phyloP scores from a whole-genome alignment of 1,284 basidiomycete genomes.

The Tilletia walkeri region DNA sequence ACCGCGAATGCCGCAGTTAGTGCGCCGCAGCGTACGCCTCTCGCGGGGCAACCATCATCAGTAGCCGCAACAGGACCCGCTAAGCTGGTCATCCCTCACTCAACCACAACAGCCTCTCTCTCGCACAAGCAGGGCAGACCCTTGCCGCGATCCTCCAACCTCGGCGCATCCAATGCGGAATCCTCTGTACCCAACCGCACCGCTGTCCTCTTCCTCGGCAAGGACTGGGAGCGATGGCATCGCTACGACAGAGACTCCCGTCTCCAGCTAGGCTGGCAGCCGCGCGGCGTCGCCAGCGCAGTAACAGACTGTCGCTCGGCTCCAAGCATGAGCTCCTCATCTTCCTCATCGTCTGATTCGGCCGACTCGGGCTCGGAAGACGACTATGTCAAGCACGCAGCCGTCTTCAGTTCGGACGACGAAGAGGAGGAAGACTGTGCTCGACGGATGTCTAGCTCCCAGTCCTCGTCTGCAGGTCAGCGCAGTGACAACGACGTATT shows the following conservation, averaged over 20 bases:
- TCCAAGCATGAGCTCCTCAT: slow-evolving; percentile 26
- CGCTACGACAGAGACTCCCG: slow-evolving; percentile 35
- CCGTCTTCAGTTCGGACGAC: slow-evolving; percentile 25
- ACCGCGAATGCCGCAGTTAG: no score
- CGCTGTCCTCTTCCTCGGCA: slow-evolving; percentile 49
- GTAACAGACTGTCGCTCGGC: slow-evolving; percentile 22
- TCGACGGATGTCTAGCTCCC: not conserved
- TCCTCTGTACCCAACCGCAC: slow-evolving; percentile 26
- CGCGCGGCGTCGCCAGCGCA: slow-evolving; percentile 29
- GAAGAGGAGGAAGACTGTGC: slow-evolving; percentile 1
- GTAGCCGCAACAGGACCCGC: no score
- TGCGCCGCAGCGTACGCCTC: no score
- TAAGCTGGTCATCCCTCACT: not conserved
- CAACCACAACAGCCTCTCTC: not conserved
- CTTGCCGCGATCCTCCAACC: not conserved
- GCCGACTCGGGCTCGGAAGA: slow-evolving; percentile 21
- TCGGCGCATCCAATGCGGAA: not conserved
- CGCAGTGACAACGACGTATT: slow-evolving; percentile 22
- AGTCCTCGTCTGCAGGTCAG: slow-evolving; percentile 21
- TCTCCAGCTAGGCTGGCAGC: slow-evolving; percentile 16
- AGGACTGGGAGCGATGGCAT: slow-evolving; percentile 52
- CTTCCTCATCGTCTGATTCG: slow-evolving; percentile 29
- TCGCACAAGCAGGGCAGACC: not conserved
- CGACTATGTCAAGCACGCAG: slow-evolving; percentile 30
- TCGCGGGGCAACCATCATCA: no score